Evolutionary conservation across 768 basidiomycete genomes (phyloP).

Genomic region (Boletus rufocinnamomeus): DNA sequence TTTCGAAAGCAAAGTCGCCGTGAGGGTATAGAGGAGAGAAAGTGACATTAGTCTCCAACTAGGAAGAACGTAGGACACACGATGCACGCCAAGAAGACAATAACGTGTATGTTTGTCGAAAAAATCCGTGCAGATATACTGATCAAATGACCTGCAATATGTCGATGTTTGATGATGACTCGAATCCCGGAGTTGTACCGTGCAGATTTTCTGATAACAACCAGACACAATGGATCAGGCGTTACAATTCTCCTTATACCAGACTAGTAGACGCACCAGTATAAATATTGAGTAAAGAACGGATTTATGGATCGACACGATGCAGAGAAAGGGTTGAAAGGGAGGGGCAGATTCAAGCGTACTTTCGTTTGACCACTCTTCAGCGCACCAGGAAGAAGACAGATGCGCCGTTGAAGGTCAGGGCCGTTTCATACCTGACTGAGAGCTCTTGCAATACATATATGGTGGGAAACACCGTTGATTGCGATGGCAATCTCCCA

Average conservation of each 20-base stretch:
- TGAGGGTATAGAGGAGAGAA: neutral
- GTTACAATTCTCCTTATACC: neutral
- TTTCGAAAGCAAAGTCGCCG: neutral
- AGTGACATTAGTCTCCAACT: neutral
- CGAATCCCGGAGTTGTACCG: neutral
- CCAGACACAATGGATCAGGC: constrained; percentile 1
- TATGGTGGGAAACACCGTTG: constrained; percentile 16
- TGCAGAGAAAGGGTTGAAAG: neutral
- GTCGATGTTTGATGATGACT: neutral
- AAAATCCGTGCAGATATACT: neutral
- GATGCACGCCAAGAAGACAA: neutral
- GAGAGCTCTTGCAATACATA: neutral
- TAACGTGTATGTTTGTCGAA: neutral
- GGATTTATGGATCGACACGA: neutral
- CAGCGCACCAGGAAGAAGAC: neutral
- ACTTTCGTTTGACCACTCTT: neutral
- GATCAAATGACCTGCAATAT: neutral
- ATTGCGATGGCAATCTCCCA: neutral
- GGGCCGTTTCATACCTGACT: neutral
- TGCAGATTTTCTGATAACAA: neutral
- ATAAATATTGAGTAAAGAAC: neutral
- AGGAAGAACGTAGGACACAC: neutral
- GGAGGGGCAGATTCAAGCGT: neutral
- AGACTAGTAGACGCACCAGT: constrained; percentile 12
- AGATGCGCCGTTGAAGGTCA: neutral